phyloP scores from a whole-genome alignment of 2,329 filamentous ascomycete genomes.

The Podosphaera xanthii region DNA sequence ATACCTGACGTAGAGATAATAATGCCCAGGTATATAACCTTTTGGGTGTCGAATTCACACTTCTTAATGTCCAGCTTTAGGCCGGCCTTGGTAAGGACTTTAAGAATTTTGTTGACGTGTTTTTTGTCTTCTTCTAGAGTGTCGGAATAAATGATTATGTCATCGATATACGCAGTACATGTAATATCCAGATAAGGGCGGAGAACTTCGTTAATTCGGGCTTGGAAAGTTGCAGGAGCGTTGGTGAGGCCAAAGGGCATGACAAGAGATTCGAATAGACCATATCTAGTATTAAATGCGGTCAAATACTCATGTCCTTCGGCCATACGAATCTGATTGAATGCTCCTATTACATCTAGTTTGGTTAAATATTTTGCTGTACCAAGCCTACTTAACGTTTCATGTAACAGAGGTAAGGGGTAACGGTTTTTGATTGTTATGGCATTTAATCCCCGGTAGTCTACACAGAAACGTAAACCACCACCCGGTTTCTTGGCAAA shows the following conservation, averaged over 20 bases:
- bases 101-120: background rate
- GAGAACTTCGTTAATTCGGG: background rate
- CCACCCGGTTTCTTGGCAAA: background rate
- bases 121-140: background rate
- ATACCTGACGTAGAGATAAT: no score
- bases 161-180: background rate
- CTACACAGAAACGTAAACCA: background rate
- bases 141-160: background rate
- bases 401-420: background rate
- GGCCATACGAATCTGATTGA: background rate
- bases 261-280: background rate
- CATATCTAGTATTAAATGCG: background rate
- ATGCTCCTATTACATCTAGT: background rate
- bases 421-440: background rate
- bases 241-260: background rate
- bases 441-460: background rate
- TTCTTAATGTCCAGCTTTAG: constrained; percentile 1
- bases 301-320: background rate
- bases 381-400: background rate
- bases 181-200: background rate
- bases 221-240: background rate
- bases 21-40: no score
- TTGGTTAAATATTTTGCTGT: constrained; percentile 1
- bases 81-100: background rate
- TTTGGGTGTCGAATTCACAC: background rate